These are phyloP conservation scores for Skeletonema potamos DNA, from an alignment of 108 stramenopile genomes.

Conservation along the genomic window DNA sequence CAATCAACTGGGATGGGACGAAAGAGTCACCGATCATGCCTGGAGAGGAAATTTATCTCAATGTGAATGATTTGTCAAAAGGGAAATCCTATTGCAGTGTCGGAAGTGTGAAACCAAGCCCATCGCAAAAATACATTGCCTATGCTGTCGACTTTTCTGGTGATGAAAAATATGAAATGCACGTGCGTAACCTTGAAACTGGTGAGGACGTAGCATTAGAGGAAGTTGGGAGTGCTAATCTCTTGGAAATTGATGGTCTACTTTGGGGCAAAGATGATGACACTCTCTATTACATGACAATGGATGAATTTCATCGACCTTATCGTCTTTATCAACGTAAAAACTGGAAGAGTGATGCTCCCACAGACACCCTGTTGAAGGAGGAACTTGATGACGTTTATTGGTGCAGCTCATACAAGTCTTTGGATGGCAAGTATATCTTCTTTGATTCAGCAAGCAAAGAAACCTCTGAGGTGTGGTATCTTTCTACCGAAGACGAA, in stretches of 20 bases:
- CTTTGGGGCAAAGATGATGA: slow-evolving; percentile 84
- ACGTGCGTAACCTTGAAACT: slow-evolving; percentile 70
- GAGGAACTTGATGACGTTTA: slow-evolving; percentile 79
- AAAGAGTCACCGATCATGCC: slow-evolving; percentile 79
- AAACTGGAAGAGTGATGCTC: neutral
- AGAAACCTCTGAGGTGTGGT: slow-evolving; percentile 87
- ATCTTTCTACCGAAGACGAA: slow-evolving; percentile 60
- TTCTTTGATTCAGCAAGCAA: slow-evolving; percentile 55
- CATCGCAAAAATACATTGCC: slow-evolving; percentile 69
- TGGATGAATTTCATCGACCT: slow-evolving; percentile 81
- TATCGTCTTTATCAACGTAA: slow-evolving; percentile 63
- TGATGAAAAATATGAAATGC: slow-evolving; percentile 89
- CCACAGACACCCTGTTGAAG: slow-evolving; percentile 82
- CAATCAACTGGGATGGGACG: slow-evolving; percentile 16
- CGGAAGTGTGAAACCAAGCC: slow-evolving; percentile 69
- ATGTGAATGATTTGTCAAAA: slow-evolving; percentile 85
- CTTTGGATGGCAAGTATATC: slow-evolving; percentile 65
- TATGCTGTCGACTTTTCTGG: slow-evolving; percentile 90
- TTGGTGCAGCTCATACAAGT: slow-evolving; percentile 56
- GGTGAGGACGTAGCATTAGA: slow-evolving; percentile 54
- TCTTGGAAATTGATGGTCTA: slow-evolving; percentile 64
- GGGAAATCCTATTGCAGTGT: slow-evolving; percentile 82
- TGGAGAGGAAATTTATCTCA: slow-evolving; percentile 82
- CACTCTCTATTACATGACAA: slow-evolving; percentile 82
- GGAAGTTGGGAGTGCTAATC: slow-evolving; percentile 68